These are phyloP conservation scores for Kernera saxatilis DNA, from an alignment of 345 rosid species.

Conservation along the genomic window DNA sequence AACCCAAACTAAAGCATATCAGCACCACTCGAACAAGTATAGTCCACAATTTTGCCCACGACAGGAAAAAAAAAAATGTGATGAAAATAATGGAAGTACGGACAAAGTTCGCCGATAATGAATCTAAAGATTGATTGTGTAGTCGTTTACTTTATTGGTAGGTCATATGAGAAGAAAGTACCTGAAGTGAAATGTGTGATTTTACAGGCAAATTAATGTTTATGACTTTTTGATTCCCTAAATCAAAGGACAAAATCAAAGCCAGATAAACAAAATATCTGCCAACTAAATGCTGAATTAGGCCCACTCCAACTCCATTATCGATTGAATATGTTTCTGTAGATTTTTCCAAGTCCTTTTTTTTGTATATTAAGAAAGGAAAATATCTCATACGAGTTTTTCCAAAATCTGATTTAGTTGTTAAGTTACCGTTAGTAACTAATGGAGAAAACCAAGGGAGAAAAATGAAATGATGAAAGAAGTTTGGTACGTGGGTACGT, in stretches of 20 bases:
- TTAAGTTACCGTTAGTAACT: not conserved
- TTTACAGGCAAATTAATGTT: slow-evolving; percentile 19
- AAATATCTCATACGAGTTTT: not conserved
- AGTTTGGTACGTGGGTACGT: slow-evolving; percentile 25
- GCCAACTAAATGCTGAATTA: not conserved
- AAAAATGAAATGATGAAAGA: slow-evolving; percentile 11
- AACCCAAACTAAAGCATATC: not conserved
- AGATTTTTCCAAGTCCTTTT: not conserved
- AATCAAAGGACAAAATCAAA: not conserved
- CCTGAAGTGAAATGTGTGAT: slow-evolving; percentile 16
- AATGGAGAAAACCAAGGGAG: not conserved
- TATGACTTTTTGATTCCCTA: not conserved
- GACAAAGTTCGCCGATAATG: not conserved
- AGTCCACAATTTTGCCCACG: not conserved
- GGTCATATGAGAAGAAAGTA: slow-evolving; percentile 20
- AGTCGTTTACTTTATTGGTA: slow-evolving; percentile 17
- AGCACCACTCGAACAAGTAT: not conserved
- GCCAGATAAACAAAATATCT: not conserved
- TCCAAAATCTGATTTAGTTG: not conserved
- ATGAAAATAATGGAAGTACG: not conserved
- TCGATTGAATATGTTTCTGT: not conserved
- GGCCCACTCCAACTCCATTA: slow-evolving; percentile 7
- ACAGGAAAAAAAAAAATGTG: not conserved
- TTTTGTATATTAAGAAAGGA: not conserved
- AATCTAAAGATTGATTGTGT: not conserved